phyloP scores from a whole-genome alignment of 2,329 filamentous ascomycete genomes.

The Ophiocordyceps robertsii region DNA sequence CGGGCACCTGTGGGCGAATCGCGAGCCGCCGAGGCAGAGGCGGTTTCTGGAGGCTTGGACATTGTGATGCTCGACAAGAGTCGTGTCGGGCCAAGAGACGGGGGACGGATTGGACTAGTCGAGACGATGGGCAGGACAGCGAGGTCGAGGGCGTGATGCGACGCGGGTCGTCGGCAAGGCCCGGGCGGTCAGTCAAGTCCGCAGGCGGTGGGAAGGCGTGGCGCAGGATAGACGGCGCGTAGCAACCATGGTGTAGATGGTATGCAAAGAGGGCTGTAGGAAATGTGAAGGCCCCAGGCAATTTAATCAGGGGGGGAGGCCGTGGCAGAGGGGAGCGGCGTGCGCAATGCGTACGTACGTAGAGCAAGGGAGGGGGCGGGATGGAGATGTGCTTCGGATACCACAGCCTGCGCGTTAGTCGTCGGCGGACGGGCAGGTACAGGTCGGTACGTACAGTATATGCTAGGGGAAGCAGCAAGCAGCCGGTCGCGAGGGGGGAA shows the following conservation, averaged over 20 bases:
- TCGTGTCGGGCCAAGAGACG: neutral
- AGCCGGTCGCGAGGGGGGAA: too few relatives aligned
- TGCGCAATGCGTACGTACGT: too few relatives aligned
- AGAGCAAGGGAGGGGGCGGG: too few relatives aligned
- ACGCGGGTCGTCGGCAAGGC: neutral
- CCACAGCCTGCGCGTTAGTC: too few relatives aligned
- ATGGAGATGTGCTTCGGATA: too few relatives aligned
- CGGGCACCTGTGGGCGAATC: constrained; percentile 17
- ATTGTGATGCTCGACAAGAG: constrained; percentile 17
- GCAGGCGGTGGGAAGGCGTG: neutral
- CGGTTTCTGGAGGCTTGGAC: constrained; percentile 16
- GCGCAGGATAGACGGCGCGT: constrained; percentile 1
- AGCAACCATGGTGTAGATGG: constrained; percentile 3
- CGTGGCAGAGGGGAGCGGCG: too few relatives aligned
- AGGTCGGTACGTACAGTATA: too few relatives aligned
- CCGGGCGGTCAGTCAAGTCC: constrained; percentile 2
- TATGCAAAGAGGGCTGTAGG: neutral
- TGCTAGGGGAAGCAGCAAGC: too few relatives aligned
- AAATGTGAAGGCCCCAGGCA: too few relatives aligned
- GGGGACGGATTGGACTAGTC: neutral
- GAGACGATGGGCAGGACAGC: constrained; percentile 4
- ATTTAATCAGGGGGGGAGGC: too few relatives aligned
- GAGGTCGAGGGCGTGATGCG: neutral
- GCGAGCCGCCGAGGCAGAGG: constrained; percentile 11
- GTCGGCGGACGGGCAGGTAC: too few relatives aligned